phyloP scores from a whole-genome alignment of 2,329 filamentous ascomycete genomes.

The Beauveria medogensis region DNA sequence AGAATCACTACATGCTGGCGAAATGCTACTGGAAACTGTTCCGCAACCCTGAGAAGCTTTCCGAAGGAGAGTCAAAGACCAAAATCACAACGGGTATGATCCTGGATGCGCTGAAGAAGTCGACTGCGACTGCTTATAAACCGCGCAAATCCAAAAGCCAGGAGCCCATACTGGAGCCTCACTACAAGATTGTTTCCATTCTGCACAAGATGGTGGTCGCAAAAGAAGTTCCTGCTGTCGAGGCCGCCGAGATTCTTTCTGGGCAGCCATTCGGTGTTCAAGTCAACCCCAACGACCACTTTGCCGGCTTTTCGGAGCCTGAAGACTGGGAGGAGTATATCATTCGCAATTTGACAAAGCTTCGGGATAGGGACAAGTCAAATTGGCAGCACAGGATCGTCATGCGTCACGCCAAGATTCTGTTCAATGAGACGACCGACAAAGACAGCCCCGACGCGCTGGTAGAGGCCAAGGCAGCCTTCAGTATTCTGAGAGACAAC shows the following conservation, averaged over 20 bases:
- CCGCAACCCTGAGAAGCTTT: conserved; percentile 35
- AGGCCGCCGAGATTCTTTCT: conserved; percentile 44
- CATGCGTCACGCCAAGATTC: conserved; percentile 56
- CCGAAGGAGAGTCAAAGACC: conserved; percentile 33
- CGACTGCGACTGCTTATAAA: conserved; percentile 41
- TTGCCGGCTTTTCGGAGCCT: conserved; percentile 27
- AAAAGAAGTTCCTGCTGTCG: conserved; percentile 37
- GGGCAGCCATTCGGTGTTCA: conserved; percentile 44
- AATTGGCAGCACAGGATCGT: conserved; percentile 95
- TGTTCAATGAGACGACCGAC: conserved; percentile 35
- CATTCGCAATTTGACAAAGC: conserved; percentile 40
- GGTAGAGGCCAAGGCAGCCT: conserved; percentile 69
- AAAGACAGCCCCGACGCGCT: conserved; percentile 35
- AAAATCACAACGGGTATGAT: conserved; percentile 30
- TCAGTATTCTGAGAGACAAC: conserved; percentile 61
- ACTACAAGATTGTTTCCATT: conserved; percentile 82
- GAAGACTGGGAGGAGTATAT: conserved; percentile 56
- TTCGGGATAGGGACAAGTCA: conserved; percentile 72
- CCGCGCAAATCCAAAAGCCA: conserved; percentile 49
- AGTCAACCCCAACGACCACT: conserved; percentile 26
- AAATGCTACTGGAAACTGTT: conserved; percentile 61
- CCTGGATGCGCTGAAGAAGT: conserved; percentile 41
- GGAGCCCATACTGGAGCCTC: conserved; percentile 81
- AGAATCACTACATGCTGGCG: conserved; percentile 52
- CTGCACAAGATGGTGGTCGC: conserved; percentile 69